Conservation (phyloP, 73 alveolate genomes). For the Paramecium octaurelia region DNA sequence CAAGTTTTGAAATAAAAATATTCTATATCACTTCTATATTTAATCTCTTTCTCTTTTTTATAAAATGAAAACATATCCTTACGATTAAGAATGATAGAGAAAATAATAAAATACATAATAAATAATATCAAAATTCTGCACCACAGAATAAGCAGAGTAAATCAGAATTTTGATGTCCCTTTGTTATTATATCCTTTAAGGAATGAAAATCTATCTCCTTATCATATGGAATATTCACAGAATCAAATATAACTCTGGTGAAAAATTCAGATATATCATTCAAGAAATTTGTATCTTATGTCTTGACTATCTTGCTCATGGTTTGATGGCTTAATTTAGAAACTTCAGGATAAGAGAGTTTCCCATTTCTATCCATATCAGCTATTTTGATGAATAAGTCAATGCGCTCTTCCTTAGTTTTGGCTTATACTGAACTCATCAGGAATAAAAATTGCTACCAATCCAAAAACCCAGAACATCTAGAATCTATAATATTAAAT, state of each 20-base stretch:
- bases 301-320: neutral
- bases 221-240: neutral
- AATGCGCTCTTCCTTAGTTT: neutral
- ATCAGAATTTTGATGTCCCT: constrained; percentile 14
- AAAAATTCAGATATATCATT: neutral
- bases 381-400: constrained; percentile 24
- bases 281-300: neutral
- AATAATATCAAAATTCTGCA: neutral
- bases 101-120: neutral
- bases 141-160: constrained; percentile 26
- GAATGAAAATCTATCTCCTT: neutral
- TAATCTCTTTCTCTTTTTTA: no score
- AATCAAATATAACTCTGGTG: neutral
- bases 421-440: constrained; percentile 28
- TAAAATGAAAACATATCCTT: neutral
- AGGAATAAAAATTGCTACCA: neutral
- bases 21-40: no score
- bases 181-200: neutral
- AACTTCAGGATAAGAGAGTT: neutral
- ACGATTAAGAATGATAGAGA: neutral
- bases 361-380: constrained; percentile 7
- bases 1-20: neutral
- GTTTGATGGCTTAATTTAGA: neutral
- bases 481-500: neutral
- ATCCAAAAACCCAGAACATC: constrained; percentile 5